Percentiles rank a stretch among this genome's conserved stretches.
Evolutionary conservation across 1,284 basidiomycete genomes (phyloP).

Genomic region (Leucoagaricus sp.): DNA sequence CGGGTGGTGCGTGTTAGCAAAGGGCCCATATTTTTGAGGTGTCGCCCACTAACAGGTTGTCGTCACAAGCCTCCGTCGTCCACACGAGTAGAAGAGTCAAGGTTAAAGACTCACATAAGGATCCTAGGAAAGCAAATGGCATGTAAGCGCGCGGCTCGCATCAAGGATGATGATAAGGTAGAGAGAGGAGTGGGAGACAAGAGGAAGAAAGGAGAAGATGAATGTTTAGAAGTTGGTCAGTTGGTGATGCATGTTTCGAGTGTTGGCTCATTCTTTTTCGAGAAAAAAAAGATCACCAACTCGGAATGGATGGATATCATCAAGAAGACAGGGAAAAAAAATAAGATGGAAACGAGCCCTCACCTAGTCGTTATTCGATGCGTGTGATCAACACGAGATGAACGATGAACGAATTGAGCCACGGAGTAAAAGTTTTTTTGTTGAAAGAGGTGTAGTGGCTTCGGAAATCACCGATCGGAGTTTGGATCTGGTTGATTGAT

Average conservation of each 20-base stretch:
- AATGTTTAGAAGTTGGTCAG: constrained; percentile 44
- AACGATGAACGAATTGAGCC: no score
- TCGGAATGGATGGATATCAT: constrained; percentile 73
- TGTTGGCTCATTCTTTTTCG: constrained; percentile 54
- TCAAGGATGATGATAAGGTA: background rate
- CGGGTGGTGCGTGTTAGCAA: constrained; percentile 42
- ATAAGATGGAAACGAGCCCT: background rate
- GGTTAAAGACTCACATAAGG: constrained; percentile 8
- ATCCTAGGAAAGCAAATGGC: background rate
- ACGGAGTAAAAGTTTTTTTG: no score
- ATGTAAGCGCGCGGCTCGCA: constrained; percentile 13
- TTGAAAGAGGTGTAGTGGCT: background rate
- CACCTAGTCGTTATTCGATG: background rate
- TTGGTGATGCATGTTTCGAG: constrained; percentile 85
- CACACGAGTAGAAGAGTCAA: background rate
- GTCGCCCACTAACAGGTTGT: constrained; percentile 40
- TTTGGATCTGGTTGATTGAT: background rate
- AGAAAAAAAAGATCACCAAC: constrained; percentile 56
- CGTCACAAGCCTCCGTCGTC: constrained; percentile 17
- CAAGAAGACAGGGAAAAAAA: constrained; percentile 27
- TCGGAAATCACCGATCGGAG: constrained; percentile 12
- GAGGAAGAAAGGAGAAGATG: constrained; percentile 16
- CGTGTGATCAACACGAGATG: background rate
- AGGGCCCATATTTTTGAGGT: constrained; percentile 25
- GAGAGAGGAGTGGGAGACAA: background rate